Evolutionary conservation across 2,329 filamentous ascomycete genomes (phyloP).

Genomic region (Paramyrothecium roridum): DNA sequence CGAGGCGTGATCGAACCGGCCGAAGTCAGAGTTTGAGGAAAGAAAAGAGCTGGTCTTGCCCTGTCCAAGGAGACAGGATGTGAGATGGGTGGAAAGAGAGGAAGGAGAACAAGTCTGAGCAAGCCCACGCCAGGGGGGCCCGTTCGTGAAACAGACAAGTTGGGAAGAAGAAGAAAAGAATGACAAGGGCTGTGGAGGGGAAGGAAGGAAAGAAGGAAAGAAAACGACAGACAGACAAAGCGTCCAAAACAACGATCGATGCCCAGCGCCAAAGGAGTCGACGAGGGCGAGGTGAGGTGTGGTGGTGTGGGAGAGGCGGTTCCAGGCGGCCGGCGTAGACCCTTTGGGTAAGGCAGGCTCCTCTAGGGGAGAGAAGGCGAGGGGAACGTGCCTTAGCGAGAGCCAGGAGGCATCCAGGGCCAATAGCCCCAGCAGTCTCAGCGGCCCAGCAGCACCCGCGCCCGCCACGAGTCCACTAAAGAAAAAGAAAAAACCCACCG

Average conservation of each 20-base stretch:
- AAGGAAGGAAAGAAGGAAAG: slow-evolving; percentile 7
- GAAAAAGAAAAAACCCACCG: too few relatives aligned
- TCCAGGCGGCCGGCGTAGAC: too few relatives aligned
- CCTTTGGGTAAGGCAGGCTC: too few relatives aligned
- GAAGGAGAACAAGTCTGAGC: neutral
- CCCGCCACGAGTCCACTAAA: too few relatives aligned
- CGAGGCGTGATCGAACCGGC: slow-evolving; percentile 8
- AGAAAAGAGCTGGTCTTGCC: neutral
- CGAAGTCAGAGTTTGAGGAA: slow-evolving; percentile 15
- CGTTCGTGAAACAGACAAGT: slow-evolving; percentile 7
- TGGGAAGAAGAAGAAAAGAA: slow-evolving; percentile 4
- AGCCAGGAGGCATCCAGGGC: too few relatives aligned
- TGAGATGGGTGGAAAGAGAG: neutral
- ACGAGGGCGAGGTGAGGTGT: neutral
- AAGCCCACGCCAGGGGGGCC: neutral
- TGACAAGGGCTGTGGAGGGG: slow-evolving; percentile 7
- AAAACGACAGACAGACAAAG: slow-evolving; percentile 13
- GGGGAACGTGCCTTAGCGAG: too few relatives aligned
- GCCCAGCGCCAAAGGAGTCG: neutral
- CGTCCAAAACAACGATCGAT: slow-evolving; percentile 8
- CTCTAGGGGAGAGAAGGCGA: too few relatives aligned
- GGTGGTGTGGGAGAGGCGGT: too few relatives aligned
- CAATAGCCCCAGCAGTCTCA: too few relatives aligned
- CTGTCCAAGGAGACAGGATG: slow-evolving; percentile 2
- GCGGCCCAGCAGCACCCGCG: too few relatives aligned